phyloP scores from a whole-genome alignment of 2,329 filamentous ascomycete species.

The Cercospora zeae-maydis region DNA sequence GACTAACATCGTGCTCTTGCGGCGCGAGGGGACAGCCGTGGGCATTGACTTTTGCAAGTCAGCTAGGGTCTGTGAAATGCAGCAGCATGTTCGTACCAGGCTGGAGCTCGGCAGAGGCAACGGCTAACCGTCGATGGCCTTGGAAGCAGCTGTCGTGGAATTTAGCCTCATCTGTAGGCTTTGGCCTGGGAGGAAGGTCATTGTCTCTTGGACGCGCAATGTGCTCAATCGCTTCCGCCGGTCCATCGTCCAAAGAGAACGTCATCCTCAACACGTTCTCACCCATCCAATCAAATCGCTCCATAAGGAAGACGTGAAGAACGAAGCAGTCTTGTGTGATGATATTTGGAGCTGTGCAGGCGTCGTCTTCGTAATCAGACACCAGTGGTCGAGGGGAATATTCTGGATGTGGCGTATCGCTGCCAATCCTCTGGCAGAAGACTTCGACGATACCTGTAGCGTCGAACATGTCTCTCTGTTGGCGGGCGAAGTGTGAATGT shows the following conservation, averaged over 20 bases:
- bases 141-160: slow-evolving; percentile 10
- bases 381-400: neutral
- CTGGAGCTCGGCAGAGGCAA: slow-evolving; percentile 2
- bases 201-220: neutral
- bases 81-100: neutral
- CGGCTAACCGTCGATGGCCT: slow-evolving; percentile 2
- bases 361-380: neutral
- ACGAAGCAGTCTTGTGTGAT: slow-evolving; percentile 9
- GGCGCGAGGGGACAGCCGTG: slow-evolving; percentile 6
- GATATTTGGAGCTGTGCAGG: neutral
- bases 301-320: slow-evolving; percentile 10
- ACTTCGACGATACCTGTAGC: slow-evolving; percentile 13
- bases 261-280: neutral
- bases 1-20: slow-evolving; percentile 5
- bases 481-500: neutral
- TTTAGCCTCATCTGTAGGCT: neutral
- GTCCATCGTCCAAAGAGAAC: slow-evolving; percentile 7
- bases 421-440: slow-evolving; percentile 13
- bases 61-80: neutral
- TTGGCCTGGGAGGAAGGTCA: neutral
- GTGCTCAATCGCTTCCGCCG: neutral
- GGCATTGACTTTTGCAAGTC: slow-evolving; percentile 4
- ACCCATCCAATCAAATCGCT: slow-evolving; percentile 17
- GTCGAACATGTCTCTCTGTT: slow-evolving; percentile 10
- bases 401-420: slow-evolving; percentile 1